These are phyloP conservation scores for Astrothelium subdiscretum DNA, from an alignment of 495 filamentous ascomycete species.

Conservation along the genomic window DNA sequence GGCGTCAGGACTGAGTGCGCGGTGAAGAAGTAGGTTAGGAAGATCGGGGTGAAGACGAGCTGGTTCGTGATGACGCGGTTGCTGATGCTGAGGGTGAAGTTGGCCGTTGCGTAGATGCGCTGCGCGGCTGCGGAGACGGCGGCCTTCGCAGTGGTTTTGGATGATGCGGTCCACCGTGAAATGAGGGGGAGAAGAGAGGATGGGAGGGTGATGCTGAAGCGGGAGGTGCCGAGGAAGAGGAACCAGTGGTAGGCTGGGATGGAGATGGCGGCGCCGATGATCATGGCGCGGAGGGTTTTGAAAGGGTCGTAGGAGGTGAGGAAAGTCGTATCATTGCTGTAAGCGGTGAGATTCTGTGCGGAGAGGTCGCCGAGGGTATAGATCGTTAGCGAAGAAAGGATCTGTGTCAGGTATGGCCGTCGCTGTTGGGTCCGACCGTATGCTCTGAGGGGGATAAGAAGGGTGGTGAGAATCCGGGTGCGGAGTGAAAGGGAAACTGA, in stretches of 20 bases:
- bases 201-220: neutral
- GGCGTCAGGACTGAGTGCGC: constrained; percentile 57
- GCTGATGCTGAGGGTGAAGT: constrained; percentile 61
- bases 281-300: constrained; percentile 57
- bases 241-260: constrained; percentile 83
- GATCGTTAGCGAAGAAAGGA: constrained; percentile 61
- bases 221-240: constrained; percentile 51
- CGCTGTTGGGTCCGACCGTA: constrained; percentile 60
- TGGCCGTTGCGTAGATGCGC: constrained; percentile 45
- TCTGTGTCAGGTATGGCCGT: constrained; percentile 66
- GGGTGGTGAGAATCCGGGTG: neutral
- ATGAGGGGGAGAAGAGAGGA: neutral
- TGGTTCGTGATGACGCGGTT: constrained; percentile 78
- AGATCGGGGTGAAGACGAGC: constrained; percentile 67
- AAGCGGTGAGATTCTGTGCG: constrained; percentile 50
- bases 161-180: neutral
- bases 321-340: constrained; percentile 1
- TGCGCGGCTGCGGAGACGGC: too few relatives aligned
- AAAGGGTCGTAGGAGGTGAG: constrained; percentile 47
- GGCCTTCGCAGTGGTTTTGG: neutral
- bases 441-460: constrained; percentile 40
- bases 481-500: neutral
- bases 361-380: constrained; percentile 71
- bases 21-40: constrained; percentile 88
- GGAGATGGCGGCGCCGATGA: constrained; percentile 57